phyloP scores from a whole-genome alignment of 2,329 filamentous ascomycete genomes.

The Aspergillus sp. region DNA sequence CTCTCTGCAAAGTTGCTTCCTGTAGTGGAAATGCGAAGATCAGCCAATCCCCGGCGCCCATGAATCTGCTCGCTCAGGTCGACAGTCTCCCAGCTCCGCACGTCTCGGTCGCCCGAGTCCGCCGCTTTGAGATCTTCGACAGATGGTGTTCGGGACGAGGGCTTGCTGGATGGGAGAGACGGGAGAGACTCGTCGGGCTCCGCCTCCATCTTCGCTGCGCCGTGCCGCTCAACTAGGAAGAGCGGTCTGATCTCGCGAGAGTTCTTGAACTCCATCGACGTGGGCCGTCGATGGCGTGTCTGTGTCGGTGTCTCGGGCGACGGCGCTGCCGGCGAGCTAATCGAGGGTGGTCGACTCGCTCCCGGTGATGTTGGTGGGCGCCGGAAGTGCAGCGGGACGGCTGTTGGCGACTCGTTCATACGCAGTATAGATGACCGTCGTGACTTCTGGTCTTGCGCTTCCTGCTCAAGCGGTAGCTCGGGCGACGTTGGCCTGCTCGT shows the following conservation, averaged over 20 bases:
- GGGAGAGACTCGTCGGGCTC: slow-evolving; percentile 36
- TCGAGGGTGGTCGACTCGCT: slow-evolving; percentile 32
- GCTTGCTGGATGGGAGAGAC: slow-evolving; percentile 43
- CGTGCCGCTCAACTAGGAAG: slow-evolving; percentile 64
- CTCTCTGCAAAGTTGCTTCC: slow-evolving; percentile 13
- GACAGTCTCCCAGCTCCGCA: slow-evolving; percentile 22
- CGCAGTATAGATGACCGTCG: slow-evolving; percentile 22
- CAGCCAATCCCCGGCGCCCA: slow-evolving; percentile 17
- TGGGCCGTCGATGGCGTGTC: slow-evolving; percentile 37
- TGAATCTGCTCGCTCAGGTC: slow-evolving; percentile 14
- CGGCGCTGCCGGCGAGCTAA: slow-evolving; percentile 26
- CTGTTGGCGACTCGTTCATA: slow-evolving; percentile 40
- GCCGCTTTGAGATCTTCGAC: slow-evolving; percentile 33
- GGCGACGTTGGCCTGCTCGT: slow-evolving; percentile 27
- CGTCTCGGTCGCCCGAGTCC: slow-evolving; percentile 11
- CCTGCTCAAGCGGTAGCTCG: slow-evolving; percentile 10
- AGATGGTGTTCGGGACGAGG: slow-evolving; percentile 40
- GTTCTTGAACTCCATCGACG: slow-evolving; percentile 44
- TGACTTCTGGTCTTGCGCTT: slow-evolving; percentile 8
- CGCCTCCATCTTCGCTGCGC: slow-evolving; percentile 31
- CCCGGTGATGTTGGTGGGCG: slow-evolving; percentile 40
- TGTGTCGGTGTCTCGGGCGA: slow-evolving; percentile 36
- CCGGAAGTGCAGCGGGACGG: slow-evolving; percentile 48
- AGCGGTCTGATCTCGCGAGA: slow-evolving; percentile 67
- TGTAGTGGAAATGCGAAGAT: slow-evolving; percentile 26